phyloP scores from a whole-genome alignment of 495 filamentous ascomycete species.

The Immersiella caudata region DNA sequence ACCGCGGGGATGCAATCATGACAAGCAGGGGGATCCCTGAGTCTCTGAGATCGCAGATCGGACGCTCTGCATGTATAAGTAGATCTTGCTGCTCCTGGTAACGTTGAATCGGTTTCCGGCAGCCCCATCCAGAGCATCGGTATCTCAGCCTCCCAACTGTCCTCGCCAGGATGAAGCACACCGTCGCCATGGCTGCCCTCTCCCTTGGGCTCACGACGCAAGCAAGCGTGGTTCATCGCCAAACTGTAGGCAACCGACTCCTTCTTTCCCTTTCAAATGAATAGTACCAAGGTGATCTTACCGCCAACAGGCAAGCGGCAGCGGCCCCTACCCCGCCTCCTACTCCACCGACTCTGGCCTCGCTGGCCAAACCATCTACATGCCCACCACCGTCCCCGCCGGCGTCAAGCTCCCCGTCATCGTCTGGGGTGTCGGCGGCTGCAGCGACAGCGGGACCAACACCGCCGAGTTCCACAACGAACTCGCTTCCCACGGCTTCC shows the following conservation, averaged over 20 bases:
- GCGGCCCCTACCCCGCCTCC: conserved; percentile 1
- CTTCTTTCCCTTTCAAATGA: not conserved
- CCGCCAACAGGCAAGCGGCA: not conserved
- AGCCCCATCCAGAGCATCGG: no score
- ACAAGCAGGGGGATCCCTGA: no score
- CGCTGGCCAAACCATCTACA: conserved; percentile 7
- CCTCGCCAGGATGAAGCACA: not conserved
- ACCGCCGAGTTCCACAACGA: conserved; percentile 12
- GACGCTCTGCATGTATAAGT: no score
- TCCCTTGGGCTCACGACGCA: not conserved
- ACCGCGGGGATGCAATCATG: no score
- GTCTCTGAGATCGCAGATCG: no score
- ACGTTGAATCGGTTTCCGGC: no score
- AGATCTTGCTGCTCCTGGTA: no score
- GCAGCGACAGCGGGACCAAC: conserved; percentile 17
- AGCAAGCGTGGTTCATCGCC: not conserved
- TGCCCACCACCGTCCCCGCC: not conserved
- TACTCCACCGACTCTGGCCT: conserved; percentile 12
- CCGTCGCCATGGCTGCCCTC: not conserved
- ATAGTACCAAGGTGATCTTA: not conserved
- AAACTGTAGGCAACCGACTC: conserved; percentile 6
- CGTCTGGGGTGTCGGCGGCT: conserved; percentile 13
- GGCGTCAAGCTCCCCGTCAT: conserved; percentile 11
- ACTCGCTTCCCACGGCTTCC: conserved; percentile 7
- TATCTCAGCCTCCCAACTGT: not conserved